Base-by-base conservation (phyloP, 768 basidiomycete species). In the Porpolomopsis calyptriformis region DNA sequence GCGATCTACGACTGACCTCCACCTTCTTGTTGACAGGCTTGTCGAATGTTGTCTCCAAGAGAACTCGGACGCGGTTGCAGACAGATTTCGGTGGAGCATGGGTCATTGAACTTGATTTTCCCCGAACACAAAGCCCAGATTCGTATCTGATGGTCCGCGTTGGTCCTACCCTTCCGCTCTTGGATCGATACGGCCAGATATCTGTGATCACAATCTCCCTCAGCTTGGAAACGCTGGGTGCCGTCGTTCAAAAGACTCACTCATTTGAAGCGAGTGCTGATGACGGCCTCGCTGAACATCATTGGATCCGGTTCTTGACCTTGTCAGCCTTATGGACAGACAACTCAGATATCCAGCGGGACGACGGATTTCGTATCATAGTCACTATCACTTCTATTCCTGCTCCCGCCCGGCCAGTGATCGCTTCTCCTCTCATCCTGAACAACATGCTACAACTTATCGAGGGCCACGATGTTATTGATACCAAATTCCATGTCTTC, bases 401-500 rank as follows among this genome's bases (percentile, higher is more conserved):
- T 19, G 26, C 40, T 5, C 22, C 40, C 2, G 24, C 11, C 12
- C 40, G 47, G 7, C 46, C 39, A 2, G 46, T 39, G 2, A n/a
- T 47, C 16, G 12, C 3, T 6, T 6, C 40, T 11, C 31, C 25
- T 27, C 39, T 29, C 16, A 19, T 43, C 20, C 27, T 42, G 7
- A 38, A 38, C n/a, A 41, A 42, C 33, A 42, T 48, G 2, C 10
- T 29, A 29, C 24, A 41, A 22, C 29, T 35, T 6, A 48, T 48
- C 16, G 14, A 29, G 11, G 47, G 47, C 9, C 40, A 43, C 10
- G 47, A 48, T 35, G 16, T 48, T 16, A 48, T 48, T 20, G 47
- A 48, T 25, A 43, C 40, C 19, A 41, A 48, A 27, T 48, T 48
- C 26, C 40, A 42, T 11, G 18, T 43, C 8, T 48, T 41, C 33